A percentile compares a stretch with the other conserved stretches of the same genome.
phyloP scores from a whole-genome alignment of 768 basidiomycete species.

The Boletus rufocinnamomeus region DNA sequence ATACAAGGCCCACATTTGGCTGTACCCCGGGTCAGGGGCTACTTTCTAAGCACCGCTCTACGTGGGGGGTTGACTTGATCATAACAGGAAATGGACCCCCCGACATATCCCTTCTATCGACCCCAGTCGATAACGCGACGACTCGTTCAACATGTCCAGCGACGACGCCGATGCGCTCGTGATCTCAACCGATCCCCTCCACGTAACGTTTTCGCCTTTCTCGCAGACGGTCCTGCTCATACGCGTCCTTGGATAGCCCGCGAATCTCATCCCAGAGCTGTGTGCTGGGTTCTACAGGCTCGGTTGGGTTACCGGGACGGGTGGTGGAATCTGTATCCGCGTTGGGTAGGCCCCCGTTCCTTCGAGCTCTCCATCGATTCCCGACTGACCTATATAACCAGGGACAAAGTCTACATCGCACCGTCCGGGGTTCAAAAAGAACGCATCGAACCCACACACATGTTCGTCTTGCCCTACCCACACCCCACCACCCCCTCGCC shows the following conservation, averaged over 20 bases:
- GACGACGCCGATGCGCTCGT: conserved; percentile 51
- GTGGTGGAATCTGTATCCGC: conserved; percentile 77
- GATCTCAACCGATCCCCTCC: conserved; percentile 58
- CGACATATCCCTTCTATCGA: too few relatives aligned
- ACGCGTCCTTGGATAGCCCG: conserved; percentile 53
- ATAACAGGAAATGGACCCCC: conserved; percentile 2
- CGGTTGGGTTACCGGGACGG: conserved; percentile 93
- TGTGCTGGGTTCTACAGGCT: conserved; percentile 83
- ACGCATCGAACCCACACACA: conserved; percentile 77
- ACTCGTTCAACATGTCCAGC: conserved; percentile 18
- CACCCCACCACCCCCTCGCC: conserved; percentile 54
- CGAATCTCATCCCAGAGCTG: conserved; percentile 87
- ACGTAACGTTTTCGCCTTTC: conserved; percentile 39
- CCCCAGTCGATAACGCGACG: neutral
- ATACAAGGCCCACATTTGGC: neutral
- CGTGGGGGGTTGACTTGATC: neutral
- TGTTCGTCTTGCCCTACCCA: conserved; percentile 84
- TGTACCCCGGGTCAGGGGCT: neutral
- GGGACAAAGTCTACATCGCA: conserved; percentile 81
- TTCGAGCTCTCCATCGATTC: too few relatives aligned
- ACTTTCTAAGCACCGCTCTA: neutral
- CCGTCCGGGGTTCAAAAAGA: conserved; percentile 93
- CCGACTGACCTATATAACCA: neutral
- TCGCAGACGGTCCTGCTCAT: neutral
- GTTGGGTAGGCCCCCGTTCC: conserved; percentile 48